phyloP scores from a whole-genome alignment of 371 early-diverging fungal species.

The Fennellomyces sp. region DNA sequence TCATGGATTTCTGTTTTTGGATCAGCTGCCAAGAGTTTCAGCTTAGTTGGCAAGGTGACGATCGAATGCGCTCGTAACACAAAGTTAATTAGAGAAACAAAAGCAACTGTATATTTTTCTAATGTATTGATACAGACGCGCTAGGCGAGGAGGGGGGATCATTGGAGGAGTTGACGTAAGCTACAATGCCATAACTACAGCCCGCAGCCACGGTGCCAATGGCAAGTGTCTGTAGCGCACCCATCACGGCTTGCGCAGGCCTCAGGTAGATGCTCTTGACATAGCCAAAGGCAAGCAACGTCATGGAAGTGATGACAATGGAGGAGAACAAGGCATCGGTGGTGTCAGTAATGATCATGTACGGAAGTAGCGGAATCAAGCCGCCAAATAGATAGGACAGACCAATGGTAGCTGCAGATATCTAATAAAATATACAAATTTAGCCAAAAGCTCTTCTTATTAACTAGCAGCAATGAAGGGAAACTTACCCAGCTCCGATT shows the following conservation, averaged over 20 bases:
- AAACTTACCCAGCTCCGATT: slow-evolving; percentile 64
- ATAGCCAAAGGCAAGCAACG: slow-evolving; percentile 72
- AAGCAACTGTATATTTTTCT: too few species aligned
- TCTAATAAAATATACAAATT: slow-evolving; percentile 23
- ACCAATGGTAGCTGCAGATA: slow-evolving; percentile 72
- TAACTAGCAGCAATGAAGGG: not conserved
- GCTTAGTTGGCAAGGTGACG: too few species aligned
- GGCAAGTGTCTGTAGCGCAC: slow-evolving; percentile 60
- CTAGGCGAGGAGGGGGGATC: not conserved
- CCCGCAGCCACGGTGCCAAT: slow-evolving; percentile 70
- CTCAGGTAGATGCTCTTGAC: slow-evolving; percentile 63
- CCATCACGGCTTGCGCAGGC: slow-evolving; percentile 45
- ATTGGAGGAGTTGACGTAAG: slow-evolving; percentile 22
- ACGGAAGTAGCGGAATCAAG: slow-evolving; percentile 70
- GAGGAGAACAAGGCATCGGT: slow-evolving; percentile 54
- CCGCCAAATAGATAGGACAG: slow-evolving; percentile 72
- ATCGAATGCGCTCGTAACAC: too few species aligned
- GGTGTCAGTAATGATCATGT: slow-evolving; percentile 52
- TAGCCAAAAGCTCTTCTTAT: not conserved
- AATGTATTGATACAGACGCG: not conserved
- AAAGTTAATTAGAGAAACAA: too few species aligned
- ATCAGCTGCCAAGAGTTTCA: too few species aligned
- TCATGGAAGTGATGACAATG: slow-evolving; percentile 55
- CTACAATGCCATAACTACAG: slow-evolving; percentile 52
- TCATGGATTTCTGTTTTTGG: too few species aligned